Evolutionary conservation across 192 early-diverging fungal genomes (phyloP).

Genomic region (Coemansia sp.): DNA sequence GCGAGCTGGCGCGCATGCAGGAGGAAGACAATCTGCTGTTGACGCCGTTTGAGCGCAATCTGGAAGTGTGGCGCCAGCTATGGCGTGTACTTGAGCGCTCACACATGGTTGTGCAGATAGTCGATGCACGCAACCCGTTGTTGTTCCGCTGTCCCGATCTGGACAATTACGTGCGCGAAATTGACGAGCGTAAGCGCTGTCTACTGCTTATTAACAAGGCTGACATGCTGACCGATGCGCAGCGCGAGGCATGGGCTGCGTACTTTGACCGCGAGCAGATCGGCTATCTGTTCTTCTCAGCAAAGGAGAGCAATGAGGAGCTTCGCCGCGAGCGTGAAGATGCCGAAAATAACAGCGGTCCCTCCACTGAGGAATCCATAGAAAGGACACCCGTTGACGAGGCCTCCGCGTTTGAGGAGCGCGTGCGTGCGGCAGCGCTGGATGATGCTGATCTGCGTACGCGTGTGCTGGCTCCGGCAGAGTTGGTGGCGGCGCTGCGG

Average conservation of each 20-base stretch:
- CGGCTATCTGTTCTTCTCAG: conserved; percentile 92
- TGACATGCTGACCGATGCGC: conserved; percentile 87
- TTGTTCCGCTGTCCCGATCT: conserved; percentile 89
- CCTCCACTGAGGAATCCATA: conserved; percentile 13
- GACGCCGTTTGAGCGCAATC: conserved; percentile 97
- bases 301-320: conserved; percentile 74
- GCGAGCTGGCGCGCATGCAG: conserved; percentile 80
- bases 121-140: conserved; percentile 95
- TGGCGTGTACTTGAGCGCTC: conserved; percentile 99
- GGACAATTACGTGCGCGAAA: conserved; percentile 87
- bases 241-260: conserved; percentile 87
- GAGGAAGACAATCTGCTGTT: conserved; percentile 90
- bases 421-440: conserved; percentile 37
- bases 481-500: conserved; percentile 67
- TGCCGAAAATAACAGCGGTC: conserved; percentile 20
- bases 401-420: conserved; percentile 32
- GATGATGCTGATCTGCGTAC: conserved; percentile 50
- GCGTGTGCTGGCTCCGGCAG: conserved; percentile 63
- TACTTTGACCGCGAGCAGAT: conserved; percentile 84
- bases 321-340: conserved; percentile 52
- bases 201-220: conserved; percentile 98
- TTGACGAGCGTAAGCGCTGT: conserved; percentile 81
- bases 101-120: conserved; percentile 95
- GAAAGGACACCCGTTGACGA: conserved; percentile 10
- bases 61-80: conserved; percentile 98